Percentiles rank a stretch among this genome's conserved stretches.
phyloP scores from a whole-genome alignment of 257 asterid genomes.

The Verbena officinalis region DNA sequence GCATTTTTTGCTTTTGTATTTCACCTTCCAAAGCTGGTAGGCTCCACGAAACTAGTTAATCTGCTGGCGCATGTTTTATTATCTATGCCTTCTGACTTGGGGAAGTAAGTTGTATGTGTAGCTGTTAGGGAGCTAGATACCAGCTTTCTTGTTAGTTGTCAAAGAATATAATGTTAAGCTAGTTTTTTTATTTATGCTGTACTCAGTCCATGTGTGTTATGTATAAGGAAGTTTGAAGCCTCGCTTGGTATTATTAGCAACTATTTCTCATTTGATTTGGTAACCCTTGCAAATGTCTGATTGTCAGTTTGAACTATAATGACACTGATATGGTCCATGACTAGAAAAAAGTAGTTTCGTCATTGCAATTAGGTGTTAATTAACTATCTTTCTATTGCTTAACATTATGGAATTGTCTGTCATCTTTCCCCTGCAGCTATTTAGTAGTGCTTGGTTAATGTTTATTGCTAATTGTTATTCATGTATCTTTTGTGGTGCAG shows the following conservation, averaged over 20 bases:
- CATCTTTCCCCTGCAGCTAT: conserved; percentile 4
- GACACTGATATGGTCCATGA: background rate
- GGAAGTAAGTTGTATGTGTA: conserved; percentile 11
- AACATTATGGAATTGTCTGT: background rate
- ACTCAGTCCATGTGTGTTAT: conserved; percentile 4
- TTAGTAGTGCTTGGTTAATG: background rate
- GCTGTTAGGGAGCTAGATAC: conserved; percentile 9
- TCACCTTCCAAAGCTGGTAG: conserved; percentile 4
- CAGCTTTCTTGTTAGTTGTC: background rate
- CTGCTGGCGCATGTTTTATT: conserved; percentile 20
- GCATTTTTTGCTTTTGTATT: background rate
- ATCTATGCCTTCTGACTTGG: conserved; percentile 18
- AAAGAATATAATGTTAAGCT: background rate
- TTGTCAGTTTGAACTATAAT: conserved; percentile 1
- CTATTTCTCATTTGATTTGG: background rate
- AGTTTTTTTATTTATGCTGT: background rate
- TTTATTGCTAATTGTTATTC: conserved; percentile 24
- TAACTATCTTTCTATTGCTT: conserved; percentile 18
- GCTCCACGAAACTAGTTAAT: background rate
- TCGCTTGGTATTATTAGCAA: conserved; percentile 11
- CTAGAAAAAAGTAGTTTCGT: background rate
- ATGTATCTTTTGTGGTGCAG: conserved; percentile 55
- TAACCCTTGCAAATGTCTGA: background rate
- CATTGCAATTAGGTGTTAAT: background rate
- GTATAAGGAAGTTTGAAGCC: conserved; percentile 18